Percentiles rank a stretch among this genome's conserved stretches.
Conservation (phyloP, 306 rosid species). For the Pterocarpus santalinus region DNA sequence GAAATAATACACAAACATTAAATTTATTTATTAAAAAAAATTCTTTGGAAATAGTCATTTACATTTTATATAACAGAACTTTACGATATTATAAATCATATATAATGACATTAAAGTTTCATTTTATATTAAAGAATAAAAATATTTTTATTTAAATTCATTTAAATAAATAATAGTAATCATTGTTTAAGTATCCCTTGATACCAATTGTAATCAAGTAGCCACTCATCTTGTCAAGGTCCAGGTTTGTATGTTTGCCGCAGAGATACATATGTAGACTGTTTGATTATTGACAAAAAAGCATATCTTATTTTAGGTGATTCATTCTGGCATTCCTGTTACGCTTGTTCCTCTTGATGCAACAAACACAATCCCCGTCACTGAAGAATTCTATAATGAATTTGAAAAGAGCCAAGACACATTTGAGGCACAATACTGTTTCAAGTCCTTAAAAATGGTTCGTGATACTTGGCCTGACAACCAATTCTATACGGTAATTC, state of each 20-base stretch:
- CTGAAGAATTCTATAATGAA: conserved; percentile 64
- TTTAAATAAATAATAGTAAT: conserved; percentile 12
- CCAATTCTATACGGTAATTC: conserved; percentile 72
- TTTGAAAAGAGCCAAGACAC: conserved; percentile 77
- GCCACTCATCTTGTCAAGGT: background rate
- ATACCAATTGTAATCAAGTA: background rate
- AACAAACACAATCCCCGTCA: conserved; percentile 87
- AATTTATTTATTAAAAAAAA: too few relatives aligned
- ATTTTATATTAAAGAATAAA: background rate
- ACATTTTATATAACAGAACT: too few relatives aligned
- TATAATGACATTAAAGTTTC: too few relatives aligned
- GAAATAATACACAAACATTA: too few relatives aligned
- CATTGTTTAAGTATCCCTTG: conserved; percentile 1
- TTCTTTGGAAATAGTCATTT: too few relatives aligned
- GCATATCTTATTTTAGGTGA: conserved; percentile 63
- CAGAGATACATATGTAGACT: background rate
- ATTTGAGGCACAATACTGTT: conserved; percentile 83
- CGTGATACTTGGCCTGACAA: conserved; percentile 76
- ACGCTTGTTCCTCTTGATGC: conserved; percentile 95
- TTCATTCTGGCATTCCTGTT: conserved; percentile 91
- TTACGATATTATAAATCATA: too few relatives aligned
- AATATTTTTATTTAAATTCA: too few relatives aligned
- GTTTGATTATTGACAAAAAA: conserved; percentile 23
- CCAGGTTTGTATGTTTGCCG: background rate
- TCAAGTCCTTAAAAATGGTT: conserved; percentile 85